Evolutionary conservation across 345 rosid genomes (phyloP), one percentile per base, ranked within the genome.

Genomic region (Sapria himalayana): DNA sequence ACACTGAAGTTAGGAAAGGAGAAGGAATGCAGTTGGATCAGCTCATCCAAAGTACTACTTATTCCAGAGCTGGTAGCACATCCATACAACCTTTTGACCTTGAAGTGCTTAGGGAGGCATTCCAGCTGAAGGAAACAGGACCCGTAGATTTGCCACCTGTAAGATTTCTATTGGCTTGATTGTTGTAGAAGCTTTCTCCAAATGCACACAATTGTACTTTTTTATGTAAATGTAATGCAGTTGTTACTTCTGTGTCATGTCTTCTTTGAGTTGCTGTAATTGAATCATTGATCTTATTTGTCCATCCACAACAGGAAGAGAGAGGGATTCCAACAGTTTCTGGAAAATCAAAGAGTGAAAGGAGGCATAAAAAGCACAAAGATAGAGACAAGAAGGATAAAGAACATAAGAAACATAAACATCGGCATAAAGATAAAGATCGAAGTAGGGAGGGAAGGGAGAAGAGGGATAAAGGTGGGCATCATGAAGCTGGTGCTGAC

Each of bases 401-500:
- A 73, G 92, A 74, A 67, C 91, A 76, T 58, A 79, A 76, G 82
- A 78, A 73, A 70, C 94, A 68, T 59, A 86, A 74, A 50, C 93
- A 72, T 59, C 73, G 67, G 39, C 94, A 72, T 50, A 81, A 73
- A 43, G 68, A 66, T 47, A 63, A 54, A 70, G 94, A 75, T 54
- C 69, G 79, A 49, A 76, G 66, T 59, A 81, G 78, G 61, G 81
- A 80, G 48, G 76, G 65, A 70, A 85, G 79, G 46, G 79, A 69
- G 58, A 71, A 71, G 66, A 86, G 74, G 65, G 93, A 78, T 31
- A 74, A 59, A 60, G 70, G 71, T 53, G 82, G 72, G 39, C 85
- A 70, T 62, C 93, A 64, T 42, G 93, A 85, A 33, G 67, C 84
- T 55, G 80, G 69, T 15, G 70, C 57, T 22, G 84, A 85, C 56